phyloP scores from a whole-genome alignment of 139 green algal species.

The Mesotaenium endlicherianum region DNA sequence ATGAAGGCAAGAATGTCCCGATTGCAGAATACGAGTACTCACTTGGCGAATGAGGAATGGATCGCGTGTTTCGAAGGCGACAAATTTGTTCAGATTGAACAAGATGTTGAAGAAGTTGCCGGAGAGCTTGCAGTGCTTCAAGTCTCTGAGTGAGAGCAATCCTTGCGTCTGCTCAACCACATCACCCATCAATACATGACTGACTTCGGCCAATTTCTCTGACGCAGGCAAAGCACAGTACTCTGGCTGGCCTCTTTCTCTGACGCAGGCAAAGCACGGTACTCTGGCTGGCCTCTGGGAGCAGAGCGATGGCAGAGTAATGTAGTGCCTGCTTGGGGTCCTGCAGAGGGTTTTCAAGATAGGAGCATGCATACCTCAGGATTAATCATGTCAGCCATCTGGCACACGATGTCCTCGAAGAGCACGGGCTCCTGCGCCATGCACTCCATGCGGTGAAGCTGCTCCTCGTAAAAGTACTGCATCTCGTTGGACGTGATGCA shows the following conservation, averaged over 20 bases:
- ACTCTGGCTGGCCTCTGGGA: no score
- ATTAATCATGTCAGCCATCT: slow-evolving; percentile 97
- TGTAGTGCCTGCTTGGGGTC: no score
- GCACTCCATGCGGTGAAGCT: slow-evolving; percentile 96
- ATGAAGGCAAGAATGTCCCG: not conserved
- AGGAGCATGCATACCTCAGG: slow-evolving; percentile 56
- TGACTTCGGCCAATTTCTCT: no score
- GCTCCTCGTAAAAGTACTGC: slow-evolving; percentile 97
- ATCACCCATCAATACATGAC: no score
- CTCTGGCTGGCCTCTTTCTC: no score
- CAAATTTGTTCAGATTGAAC: slow-evolving; percentile 99
- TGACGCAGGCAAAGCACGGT: no score
- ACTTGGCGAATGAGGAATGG: slow-evolving; percentile 78
- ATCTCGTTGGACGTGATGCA: slow-evolving; percentile 80
- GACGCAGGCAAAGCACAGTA: no score
- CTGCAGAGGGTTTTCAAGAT: no score
- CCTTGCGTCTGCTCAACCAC: slow-evolving; percentile 54
- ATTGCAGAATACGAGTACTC: not conserved
- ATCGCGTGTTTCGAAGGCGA: slow-evolving; percentile 93
- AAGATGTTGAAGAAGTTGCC: slow-evolving; percentile 95
- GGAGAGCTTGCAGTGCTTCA: slow-evolving; percentile 73
- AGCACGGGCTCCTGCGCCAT: slow-evolving; percentile 79
- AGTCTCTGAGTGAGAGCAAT: slow-evolving; percentile 76
- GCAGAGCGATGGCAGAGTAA: no score
- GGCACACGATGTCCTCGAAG: slow-evolving; percentile 87